A percentile compares a stretch with the other conserved stretches of the same genome.
These are phyloP conservation scores for Rubia yunnanensis DNA, from an alignment of 257 asterid genomes.

Conservation along the genomic window DNA sequence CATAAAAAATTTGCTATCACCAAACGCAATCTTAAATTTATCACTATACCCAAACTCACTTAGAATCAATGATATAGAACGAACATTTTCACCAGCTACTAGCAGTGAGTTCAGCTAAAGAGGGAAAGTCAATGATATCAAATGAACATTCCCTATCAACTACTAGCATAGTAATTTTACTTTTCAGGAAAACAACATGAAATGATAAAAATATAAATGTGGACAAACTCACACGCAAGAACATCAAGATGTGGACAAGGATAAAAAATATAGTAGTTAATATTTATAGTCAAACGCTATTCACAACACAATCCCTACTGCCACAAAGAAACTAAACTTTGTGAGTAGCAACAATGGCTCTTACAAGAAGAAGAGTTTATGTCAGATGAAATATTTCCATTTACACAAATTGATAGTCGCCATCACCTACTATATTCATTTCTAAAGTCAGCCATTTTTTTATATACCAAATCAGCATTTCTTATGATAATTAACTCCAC, in stretches of 20 bases:
- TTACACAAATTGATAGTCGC: neutral
- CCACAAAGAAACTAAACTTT: neutral
- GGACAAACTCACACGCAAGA: neutral
- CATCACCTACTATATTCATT: neutral
- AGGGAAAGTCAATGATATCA: neutral
- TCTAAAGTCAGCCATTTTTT: neutral
- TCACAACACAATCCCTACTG: neutral
- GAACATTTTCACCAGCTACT: neutral
- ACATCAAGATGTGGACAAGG: neutral
- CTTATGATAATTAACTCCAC: neutral
- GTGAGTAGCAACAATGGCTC: neutral
- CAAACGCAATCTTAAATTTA: neutral
- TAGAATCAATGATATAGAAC: neutral
- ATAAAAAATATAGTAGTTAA: too few species aligned
- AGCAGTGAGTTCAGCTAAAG: neutral
- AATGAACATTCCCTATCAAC: neutral
- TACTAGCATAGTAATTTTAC: neutral
- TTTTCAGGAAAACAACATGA: conserved; percentile 1
- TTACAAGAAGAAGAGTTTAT: neutral
- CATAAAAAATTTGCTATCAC: conserved; percentile 14
- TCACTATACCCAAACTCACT: neutral
- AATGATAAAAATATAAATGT: neutral
- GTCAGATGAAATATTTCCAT: neutral
- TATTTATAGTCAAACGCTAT: neutral
- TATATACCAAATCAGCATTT: too few species aligned